Conservation (phyloP, 345 rosid species). For the Streptanthus diversifolius region DNA sequence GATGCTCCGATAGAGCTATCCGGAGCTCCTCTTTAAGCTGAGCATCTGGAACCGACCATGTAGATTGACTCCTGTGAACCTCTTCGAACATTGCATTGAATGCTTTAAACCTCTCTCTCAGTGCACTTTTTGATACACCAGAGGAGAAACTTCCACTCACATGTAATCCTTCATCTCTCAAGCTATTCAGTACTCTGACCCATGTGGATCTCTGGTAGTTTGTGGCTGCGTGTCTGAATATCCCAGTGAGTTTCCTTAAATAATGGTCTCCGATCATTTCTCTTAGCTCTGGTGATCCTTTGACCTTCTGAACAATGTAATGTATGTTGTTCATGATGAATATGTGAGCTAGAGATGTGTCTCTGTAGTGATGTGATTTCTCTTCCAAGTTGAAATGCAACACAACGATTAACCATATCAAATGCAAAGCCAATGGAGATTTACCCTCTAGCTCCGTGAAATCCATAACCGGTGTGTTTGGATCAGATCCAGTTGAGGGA, state of each 20-base stretch:
- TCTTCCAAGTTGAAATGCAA: conserved; percentile 84
- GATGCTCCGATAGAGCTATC: conserved; percentile 73
- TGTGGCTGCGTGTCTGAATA: conserved; percentile 67
- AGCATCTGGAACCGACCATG: conserved; percentile 76
- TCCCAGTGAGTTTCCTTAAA: conserved; percentile 66
- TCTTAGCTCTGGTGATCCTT: conserved; percentile 72
- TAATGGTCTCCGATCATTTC: conserved; percentile 93
- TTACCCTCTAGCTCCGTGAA: conserved; percentile 65
- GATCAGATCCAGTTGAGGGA: conserved; percentile 68
- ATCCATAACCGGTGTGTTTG: conserved; percentile 72
- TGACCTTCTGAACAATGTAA: conserved; percentile 82
- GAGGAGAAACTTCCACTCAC: conserved; percentile 83
- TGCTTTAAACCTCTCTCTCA: conserved; percentile 83
- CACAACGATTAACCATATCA: conserved; percentile 85
- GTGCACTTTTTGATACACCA: conserved; percentile 73
- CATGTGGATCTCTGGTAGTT: conserved; percentile 88
- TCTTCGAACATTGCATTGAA: conserved; percentile 93
- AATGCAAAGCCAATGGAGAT: conserved; percentile 68
- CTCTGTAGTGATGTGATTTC: conserved; percentile 78
- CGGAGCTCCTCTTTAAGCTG: conserved; percentile 92
- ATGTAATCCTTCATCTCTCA: conserved; percentile 92
- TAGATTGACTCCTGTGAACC: conserved; percentile 73
- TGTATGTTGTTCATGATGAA: conserved; percentile 95
- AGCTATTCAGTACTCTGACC: conserved; percentile 70
- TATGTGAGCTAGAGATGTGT: conserved; percentile 60